Conservation (phyloP, 192 early-diverging fungal genomes). For the Thoreauomyces humboldtii region DNA sequence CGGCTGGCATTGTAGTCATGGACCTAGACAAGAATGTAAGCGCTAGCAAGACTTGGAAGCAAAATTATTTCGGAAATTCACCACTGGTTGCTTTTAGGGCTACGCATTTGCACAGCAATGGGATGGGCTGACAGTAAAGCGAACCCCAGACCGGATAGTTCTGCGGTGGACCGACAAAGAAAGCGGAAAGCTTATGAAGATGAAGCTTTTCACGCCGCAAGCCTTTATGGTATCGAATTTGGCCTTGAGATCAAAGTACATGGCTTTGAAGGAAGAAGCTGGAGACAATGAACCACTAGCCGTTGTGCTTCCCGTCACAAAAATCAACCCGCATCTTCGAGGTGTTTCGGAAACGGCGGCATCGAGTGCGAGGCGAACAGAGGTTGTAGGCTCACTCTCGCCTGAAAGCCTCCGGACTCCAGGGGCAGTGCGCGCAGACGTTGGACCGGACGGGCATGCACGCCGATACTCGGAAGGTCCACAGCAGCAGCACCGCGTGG, state of each 20-base stretch:
- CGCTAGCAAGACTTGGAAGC: no score
- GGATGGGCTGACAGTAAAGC: conserved; percentile 9
- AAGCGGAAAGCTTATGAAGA: conserved; percentile 23
- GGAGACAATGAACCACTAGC: no score
- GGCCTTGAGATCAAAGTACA: conserved; percentile 30
- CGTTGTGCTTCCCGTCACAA: no score
- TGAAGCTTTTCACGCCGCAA: conserved; percentile 31
- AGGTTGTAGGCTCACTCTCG: neutral
- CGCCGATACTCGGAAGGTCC: neutral
- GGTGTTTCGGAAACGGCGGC: no score
- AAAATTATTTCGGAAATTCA: no score
- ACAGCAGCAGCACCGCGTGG: neutral
- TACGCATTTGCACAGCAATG: conserved; percentile 26
- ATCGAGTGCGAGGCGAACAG: neutral
- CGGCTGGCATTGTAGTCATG: conserved; percentile 46
- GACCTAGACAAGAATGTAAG: conserved; percentile 49
- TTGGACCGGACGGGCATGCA: neutral
- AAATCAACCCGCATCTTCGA: no score
- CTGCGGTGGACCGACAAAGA: conserved; percentile 10
- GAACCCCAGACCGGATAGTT: conserved; percentile 18
- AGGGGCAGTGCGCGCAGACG: neutral
- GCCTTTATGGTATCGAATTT: conserved; percentile 29
- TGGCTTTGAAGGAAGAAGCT: conserved; percentile 14
- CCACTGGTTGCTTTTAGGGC: no score
- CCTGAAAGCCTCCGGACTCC: neutral